Evolutionary conservation across 2,329 filamentous ascomycete species (phyloP), one percentile per base, ranked within the genome.

Genomic region (Colletotrichum incanum): DNA sequence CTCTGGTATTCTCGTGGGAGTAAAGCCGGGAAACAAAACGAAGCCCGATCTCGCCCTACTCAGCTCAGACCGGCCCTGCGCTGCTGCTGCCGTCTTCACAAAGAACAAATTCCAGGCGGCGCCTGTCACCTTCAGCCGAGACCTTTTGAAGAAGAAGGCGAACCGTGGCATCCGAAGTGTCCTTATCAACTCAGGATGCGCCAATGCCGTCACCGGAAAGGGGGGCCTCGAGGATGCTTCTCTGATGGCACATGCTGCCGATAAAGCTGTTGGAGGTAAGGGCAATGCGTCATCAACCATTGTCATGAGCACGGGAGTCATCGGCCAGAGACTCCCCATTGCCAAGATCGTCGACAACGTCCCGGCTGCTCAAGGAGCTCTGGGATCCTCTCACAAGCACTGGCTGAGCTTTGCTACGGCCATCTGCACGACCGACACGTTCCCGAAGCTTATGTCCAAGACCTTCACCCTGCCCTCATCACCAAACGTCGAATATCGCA

Each of bases 81-180:
- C 94, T 8, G 95, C 93, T 12, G 94, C 95, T 0, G 96, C 95
- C 8, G 95, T 98, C 56, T 98, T 98, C 85, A 99, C 96, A 66
- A 97, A 95, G 83, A 99, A 99, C 86, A 95, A 96, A 82, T 99
- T 99, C 85, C 95, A 98, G 83, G 96, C 96, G 23, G 96, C 96
- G 14, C 96, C 96, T 6, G 96, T 99, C 55, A 94, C 94, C 39
- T 93, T 97, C 73, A 96, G 93, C 82, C 88, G 91, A 74, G 87
- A 92, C 69, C 90, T 95, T 72, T 84, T 98, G 45, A 87, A 91
- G 80, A 86, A 86, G 75, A 90, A 90, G 76, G 85, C 87, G 59
- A 93, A 94, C 71, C 82, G 88, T 16, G 94, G 93, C 1, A 88
- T 98, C 67, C 89, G 92, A 73, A 93, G 93, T 65, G 92, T 99